Evolutionary conservation across 2,329 filamentous ascomycete species (phyloP).

Genomic region (Colletotrichum caudatum): DNA sequence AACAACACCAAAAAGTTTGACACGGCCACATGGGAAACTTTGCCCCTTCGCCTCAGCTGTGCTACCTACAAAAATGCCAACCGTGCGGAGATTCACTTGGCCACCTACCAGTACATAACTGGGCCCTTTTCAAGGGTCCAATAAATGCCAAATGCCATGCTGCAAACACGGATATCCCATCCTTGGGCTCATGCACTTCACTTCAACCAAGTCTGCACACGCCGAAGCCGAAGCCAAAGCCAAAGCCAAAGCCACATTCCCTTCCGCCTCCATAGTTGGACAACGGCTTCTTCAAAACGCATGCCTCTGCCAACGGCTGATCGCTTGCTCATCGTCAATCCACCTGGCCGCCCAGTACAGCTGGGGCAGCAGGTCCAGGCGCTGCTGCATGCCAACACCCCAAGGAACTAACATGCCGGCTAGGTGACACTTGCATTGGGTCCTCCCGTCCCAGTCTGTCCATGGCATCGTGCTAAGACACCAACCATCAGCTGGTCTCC

Average conservation of each 20-base stretch:
- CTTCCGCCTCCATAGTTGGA: neutral
- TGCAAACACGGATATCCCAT: constrained; percentile 31
- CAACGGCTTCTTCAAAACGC: neutral
- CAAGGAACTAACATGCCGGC: constrained; percentile 3
- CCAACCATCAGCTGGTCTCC: constrained; percentile 39
- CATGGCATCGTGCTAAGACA: constrained; percentile 35
- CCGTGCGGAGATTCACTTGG: neutral
- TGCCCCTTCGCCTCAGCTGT: constrained; percentile 13
- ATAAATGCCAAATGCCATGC: constrained; percentile 30
- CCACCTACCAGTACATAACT: neutral
- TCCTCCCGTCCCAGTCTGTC: constrained; percentile 18
- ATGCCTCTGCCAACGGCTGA: neutral
- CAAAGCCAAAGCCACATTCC: constrained; percentile 14
- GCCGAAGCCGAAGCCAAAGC: constrained; percentile 19
- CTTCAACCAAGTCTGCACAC: constrained; percentile 9
- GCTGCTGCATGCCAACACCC: constrained; percentile 16
- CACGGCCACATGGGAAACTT: constrained; percentile 34
- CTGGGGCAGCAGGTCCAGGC: constrained; percentile 14
- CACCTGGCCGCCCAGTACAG: constrained; percentile 1
- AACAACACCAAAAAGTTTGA: constrained; percentile 29
- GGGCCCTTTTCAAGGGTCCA: constrained; percentile 22
- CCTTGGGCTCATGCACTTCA: constrained; percentile 12
- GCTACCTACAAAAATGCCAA: constrained; percentile 15
- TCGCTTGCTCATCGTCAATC: neutral
- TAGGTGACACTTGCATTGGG: constrained; percentile 27